phyloP scores from a whole-genome alignment of 1,139 yeast genomes.

The Blastobotrys arbuscula region DNA sequence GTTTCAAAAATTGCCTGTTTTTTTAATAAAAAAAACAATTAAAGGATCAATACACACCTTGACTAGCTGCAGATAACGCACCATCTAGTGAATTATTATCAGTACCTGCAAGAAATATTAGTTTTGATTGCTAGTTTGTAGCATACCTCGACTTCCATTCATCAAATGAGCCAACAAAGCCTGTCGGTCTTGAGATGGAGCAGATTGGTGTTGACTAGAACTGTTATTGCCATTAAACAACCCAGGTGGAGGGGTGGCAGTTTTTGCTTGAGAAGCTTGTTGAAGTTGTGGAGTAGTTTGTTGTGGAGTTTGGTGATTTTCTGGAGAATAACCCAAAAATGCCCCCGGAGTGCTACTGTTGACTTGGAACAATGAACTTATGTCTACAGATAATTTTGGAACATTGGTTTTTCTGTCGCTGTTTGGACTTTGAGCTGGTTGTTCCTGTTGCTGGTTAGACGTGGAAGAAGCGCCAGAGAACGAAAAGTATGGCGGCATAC shows the following conservation, averaged over 20 bases:
- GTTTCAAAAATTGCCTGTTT: no score
- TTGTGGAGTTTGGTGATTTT: slow-evolving; percentile 2
- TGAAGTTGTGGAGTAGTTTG: slow-evolving; percentile 6
- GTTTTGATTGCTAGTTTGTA: slow-evolving; percentile 1
- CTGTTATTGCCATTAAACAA: slow-evolving; percentile 20
- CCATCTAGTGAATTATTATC: not conserved
- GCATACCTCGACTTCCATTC: slow-evolving; percentile 31
- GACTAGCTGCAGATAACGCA: not conserved
- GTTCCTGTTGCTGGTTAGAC: not conserved
- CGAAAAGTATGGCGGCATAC: slow-evolving; percentile 42
- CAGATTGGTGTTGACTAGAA: slow-evolving; percentile 20
- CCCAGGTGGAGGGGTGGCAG: slow-evolving; percentile 31
- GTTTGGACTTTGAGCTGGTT: not conserved
- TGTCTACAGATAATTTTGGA: slow-evolving; percentile 2
- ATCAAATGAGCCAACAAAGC: slow-evolving; percentile 36
- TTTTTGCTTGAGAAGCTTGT: slow-evolving; percentile 2
- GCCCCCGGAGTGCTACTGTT: slow-evolving; percentile 18
- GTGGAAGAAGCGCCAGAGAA: slow-evolving; percentile 26
- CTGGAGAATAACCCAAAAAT: slow-evolving; percentile 13
- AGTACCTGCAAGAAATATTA: slow-evolving; percentile 3
- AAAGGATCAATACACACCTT: slow-evolving; percentile 15
- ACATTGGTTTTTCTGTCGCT: not conserved
- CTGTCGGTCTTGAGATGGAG: slow-evolving; percentile 30
- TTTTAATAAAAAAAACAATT: not conserved
- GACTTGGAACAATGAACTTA: slow-evolving; percentile 11